Percentiles rank a stretch among this genome's conserved stretches.
Conservation (phyloP, 257 asterid genomes). For the Nicotiana obtusifolia region DNA sequence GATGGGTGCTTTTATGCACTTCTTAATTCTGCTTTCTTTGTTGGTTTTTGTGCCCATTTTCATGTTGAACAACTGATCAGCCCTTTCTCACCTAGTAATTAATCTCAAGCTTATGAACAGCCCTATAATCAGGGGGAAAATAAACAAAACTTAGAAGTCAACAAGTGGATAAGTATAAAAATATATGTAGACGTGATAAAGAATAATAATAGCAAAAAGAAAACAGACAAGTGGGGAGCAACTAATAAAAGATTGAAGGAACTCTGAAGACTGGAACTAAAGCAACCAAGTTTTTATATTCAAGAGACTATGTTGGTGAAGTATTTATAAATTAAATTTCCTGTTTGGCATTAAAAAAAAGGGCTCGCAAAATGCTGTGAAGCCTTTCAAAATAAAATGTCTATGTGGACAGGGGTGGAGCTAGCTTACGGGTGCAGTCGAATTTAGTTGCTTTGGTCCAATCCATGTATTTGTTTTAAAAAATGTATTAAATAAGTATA, state of each 20-base stretch:
- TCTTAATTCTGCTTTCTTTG: slow-evolving; percentile 24
- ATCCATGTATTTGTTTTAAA: no score
- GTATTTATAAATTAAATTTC: background rate
- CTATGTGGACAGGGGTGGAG: background rate
- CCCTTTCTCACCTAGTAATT: background rate
- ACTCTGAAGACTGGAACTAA: background rate
- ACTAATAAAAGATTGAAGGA: background rate
- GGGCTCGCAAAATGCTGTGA: background rate
- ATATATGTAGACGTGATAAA: background rate
- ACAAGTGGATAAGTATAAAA: background rate
- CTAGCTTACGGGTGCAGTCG: no score
- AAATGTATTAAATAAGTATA: no score
- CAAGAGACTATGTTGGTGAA: background rate
- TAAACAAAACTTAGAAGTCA: background rate
- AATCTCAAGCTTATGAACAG: background rate
- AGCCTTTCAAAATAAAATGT: background rate
- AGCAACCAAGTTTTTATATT: background rate
- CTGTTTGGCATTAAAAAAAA: background rate
- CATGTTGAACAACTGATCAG: background rate
- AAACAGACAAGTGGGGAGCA: background rate
- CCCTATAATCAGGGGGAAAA: background rate
- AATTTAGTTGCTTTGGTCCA: no score
- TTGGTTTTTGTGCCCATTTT: slow-evolving; percentile 14
- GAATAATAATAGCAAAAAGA: background rate
- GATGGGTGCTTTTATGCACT: slow-evolving; percentile 35